Evolutionary conservation across 345 rosid genomes (phyloP).

Genomic region (Citrus sp.): DNA sequence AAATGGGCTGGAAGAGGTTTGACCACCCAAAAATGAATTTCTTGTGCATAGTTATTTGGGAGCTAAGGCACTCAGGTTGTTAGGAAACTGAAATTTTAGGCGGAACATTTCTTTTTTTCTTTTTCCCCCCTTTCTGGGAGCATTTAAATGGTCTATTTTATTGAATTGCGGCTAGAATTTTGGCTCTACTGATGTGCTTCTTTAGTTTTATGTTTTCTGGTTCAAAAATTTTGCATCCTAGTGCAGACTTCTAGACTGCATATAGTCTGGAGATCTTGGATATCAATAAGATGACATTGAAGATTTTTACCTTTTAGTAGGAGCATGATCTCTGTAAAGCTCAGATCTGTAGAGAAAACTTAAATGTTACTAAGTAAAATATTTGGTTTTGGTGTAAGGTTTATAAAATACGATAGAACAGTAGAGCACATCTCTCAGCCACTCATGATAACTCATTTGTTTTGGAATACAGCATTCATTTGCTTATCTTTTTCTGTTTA

Average conservation of each 20-base stretch:
- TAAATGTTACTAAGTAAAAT: background rate
- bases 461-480: background rate
- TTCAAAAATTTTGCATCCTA: background rate
- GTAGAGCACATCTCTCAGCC: background rate
- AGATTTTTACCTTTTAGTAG: background rate
- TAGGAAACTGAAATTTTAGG: background rate
- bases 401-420: background rate
- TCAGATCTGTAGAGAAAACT: background rate
- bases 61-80: background rate
- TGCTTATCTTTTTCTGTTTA: slow-evolving; percentile 6
- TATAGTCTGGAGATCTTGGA: background rate
- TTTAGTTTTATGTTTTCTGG: background rate
- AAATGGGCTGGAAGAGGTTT: background rate
- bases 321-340: background rate
- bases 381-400: slow-evolving; percentile 1
- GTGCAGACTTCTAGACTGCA: background rate
- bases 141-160: background rate
- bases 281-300: background rate
- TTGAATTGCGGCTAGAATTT: background rate
- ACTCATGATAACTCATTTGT: background rate
- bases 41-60: background rate
- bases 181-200: background rate
- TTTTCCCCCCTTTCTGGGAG: background rate
- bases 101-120: too few relatives aligned
- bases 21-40: background rate